Conservation (phyloP, 169 alveolate species). For the Blepharisma undulans region DNA sequence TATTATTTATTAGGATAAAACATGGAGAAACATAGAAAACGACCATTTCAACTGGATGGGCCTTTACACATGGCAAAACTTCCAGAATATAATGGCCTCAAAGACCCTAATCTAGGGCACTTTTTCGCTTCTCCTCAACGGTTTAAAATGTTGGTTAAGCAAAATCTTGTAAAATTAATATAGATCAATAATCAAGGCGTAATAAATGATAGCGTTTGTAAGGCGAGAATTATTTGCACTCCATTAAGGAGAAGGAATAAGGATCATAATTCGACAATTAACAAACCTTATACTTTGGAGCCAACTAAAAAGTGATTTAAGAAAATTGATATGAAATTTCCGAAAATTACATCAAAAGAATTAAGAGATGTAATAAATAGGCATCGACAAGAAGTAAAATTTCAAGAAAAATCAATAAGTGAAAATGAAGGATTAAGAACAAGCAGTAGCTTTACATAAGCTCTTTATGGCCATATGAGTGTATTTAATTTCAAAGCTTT, state of each 20-base stretch:
- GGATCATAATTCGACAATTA: not conserved
- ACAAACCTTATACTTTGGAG: not conserved
- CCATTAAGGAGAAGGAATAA: not conserved
- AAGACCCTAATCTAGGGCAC: not conserved
- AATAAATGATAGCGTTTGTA: not conserved
- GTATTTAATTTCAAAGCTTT: not conserved
- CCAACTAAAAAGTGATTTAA: not conserved
- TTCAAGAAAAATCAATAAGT: not conserved
- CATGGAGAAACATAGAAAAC: not conserved
- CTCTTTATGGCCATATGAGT: not conserved
- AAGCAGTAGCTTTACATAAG: not conserved
- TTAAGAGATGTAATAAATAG: not conserved
- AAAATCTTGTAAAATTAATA: not conserved
- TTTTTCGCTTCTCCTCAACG: not conserved
- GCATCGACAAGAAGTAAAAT: not conserved
- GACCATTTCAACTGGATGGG: not conserved
- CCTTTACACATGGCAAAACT: not conserved
- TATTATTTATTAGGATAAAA: not conserved
- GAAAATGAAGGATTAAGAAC: not conserved
- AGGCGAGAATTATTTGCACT: not conserved
- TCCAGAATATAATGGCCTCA: constrained; percentile 2
- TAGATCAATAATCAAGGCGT: not conserved
- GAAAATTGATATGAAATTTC: not conserved
- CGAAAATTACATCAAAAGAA: not conserved
- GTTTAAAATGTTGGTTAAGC: not conserved